A percentile compares a stretch with the other conserved stretches of the same genome.
These are phyloP conservation scores for Cucurbita argyrosperma DNA, from an alignment of 306 rosid species.

Conservation along the genomic window DNA sequence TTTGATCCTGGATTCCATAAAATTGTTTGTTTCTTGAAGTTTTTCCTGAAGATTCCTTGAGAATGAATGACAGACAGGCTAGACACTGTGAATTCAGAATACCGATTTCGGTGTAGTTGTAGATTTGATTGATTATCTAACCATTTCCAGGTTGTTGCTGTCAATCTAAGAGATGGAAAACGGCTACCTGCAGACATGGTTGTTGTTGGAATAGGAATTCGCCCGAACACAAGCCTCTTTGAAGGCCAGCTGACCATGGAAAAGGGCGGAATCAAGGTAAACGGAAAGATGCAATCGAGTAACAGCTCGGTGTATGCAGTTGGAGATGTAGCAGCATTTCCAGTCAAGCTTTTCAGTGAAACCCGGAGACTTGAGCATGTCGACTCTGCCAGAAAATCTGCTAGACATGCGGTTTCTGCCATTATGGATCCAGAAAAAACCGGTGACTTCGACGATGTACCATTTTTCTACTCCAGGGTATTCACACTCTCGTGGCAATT, in stretches of 20 bases:
- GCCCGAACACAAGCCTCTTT: slow-evolving; percentile 88
- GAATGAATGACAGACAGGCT: not conserved
- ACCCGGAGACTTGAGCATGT: slow-evolving; percentile 90
- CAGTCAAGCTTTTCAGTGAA: slow-evolving; percentile 79
- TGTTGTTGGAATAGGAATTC: slow-evolving; percentile 93
- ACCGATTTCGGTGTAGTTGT: not conserved
- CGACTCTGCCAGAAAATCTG: slow-evolving; percentile 80
- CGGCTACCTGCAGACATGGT: slow-evolving; percentile 65
- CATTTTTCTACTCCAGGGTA: slow-evolving; percentile 90
- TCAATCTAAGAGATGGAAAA: slow-evolving; percentile 72
- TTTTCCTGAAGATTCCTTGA: not conserved
- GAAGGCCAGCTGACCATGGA: slow-evolving; percentile 96
- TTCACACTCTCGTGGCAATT: slow-evolving; percentile 96
- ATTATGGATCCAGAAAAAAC: slow-evolving; percentile 58
- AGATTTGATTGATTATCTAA: not conserved
- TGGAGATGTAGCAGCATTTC: slow-evolving; percentile 96
- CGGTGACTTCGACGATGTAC: slow-evolving; percentile 70
- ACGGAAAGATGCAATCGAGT: slow-evolving; percentile 79
- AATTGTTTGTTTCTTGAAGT: not conserved
- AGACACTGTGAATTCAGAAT: not conserved
- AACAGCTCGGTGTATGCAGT: slow-evolving; percentile 77
- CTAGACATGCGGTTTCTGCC: slow-evolving; percentile 57
- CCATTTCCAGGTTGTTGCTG: slow-evolving; percentile 58
- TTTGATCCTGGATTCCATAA: not conserved
- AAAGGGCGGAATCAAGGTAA: slow-evolving; percentile 98